Base-by-base conservation (phyloP, 352 stramenopile species). In the Lagenidium giganteum region DNA sequence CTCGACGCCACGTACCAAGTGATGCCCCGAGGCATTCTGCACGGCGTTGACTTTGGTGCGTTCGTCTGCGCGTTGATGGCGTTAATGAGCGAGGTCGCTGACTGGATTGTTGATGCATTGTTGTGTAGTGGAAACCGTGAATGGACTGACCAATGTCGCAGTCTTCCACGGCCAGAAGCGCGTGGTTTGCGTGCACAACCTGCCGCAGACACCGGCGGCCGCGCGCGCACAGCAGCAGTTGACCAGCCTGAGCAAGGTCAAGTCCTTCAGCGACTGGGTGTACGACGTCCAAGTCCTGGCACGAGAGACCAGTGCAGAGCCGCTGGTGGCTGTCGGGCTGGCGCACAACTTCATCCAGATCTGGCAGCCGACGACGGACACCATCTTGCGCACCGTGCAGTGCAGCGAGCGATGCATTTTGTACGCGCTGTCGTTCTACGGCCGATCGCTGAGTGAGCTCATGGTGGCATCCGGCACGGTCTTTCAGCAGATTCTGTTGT, bases 301-400 rank as follows among this genome's bases (percentile, higher is more conserved):
- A 8, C 35, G 76, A 25, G 38, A 54, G 13, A 21, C 41, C 12
- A 8, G 11, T 13, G 7, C 5, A 3, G 13, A 27, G 7, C 59
- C 69, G 5, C 32, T 58, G 12, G 55, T 81, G 25, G 83, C 71
- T 8, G 58, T 93, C n/a, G 83, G 83, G 3, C 40, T 93, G 12
- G 80, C 80, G 22, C 80, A 95, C 61, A 95, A 95, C 53, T 81
- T 85, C 7, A 67, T 95, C 24, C 72, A 92, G 54, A 58, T 95
- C 24, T 95, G 81, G 80, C 47, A 83, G 28, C 61, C 72, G 0
- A 45, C 55, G 8, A 33, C 24, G 22, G 51, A 83, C 37, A 18
- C 42, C 18, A 58, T 90, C 28, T 29, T 91, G 13, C 70, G 63
- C 8, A 71, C 47, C 2, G 62, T 89, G 31, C 68, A 87, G 40